Conservation (phyloP, 1,284 basidiomycete genomes). For the Sutorius eximius region DNA sequence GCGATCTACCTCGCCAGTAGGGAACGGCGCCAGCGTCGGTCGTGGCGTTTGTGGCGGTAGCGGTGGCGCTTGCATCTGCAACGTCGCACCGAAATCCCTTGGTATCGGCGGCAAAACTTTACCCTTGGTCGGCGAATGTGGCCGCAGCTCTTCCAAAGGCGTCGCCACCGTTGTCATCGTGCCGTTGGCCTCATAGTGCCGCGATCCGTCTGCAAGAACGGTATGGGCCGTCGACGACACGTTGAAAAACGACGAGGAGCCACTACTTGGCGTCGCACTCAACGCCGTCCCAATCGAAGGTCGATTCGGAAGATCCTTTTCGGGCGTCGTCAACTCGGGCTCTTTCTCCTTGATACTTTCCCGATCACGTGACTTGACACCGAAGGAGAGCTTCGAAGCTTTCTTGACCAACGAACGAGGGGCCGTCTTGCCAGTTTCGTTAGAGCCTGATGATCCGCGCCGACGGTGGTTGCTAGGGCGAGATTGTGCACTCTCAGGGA, state of each 20-base stretch:
- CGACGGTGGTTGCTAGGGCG: conserved; percentile 45
- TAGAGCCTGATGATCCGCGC: conserved; percentile 49
- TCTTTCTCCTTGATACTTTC: conserved; percentile 43
- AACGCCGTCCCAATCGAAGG: conserved; percentile 56
- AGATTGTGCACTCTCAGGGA: conserved; percentile 43
- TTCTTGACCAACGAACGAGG: conserved; percentile 66
- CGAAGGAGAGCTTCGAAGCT: conserved; percentile 74
- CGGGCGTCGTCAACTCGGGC: conserved; percentile 38
- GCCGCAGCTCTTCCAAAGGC: conserved; percentile 38
- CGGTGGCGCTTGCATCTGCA: conserved; percentile 8
- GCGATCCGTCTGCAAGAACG: conserved; percentile 39
- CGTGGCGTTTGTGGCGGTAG: conserved; percentile 34
- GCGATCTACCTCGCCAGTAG: conserved; percentile 63
- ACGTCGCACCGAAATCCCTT: conserved; percentile 51
- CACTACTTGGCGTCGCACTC: conserved; percentile 64
- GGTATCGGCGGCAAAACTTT: conserved; percentile 75
- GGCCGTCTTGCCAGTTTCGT: conserved; percentile 46
- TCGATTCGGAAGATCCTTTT: conserved; percentile 47
- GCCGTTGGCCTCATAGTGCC: conserved; percentile 28
- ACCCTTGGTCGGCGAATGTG: conserved; percentile 45
- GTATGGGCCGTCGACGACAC: conserved; percentile 58
- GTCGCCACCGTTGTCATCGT: conserved; percentile 30
- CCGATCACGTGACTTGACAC: conserved; percentile 42
- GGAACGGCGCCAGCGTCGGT: conserved; percentile 43
- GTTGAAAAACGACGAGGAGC: conserved; percentile 80